These are phyloP conservation scores for Lactarius trivialis DNA, from an alignment of 768 basidiomycete species.

Conservation along the genomic window DNA sequence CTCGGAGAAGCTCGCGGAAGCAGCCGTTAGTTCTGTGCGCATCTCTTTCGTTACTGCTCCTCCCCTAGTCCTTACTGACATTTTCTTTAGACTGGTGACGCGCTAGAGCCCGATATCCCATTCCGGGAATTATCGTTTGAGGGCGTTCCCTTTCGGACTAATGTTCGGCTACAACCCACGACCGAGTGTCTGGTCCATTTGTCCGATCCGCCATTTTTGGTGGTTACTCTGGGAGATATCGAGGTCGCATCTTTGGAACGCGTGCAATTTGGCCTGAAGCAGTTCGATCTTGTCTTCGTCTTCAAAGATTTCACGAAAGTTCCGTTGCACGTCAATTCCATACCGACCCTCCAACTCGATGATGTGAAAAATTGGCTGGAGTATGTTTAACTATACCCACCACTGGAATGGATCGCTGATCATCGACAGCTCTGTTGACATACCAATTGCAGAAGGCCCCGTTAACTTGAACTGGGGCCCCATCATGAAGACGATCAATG, in stretches of 20 bases:
- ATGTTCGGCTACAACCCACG: conserved; percentile 90
- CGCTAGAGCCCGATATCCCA: conserved; percentile 90
- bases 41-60: not conserved
- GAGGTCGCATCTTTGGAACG: conserved; percentile 96
- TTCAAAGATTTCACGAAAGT: conserved; percentile 93
- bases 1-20: conserved; percentile 86
- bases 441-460: conserved; percentile 89
- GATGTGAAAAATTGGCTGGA: conserved; percentile 99
- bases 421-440: conserved; percentile 79
- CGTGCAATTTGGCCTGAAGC: conserved; percentile 92
- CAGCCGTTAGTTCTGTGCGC: conserved; percentile 67
- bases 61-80: conserved; percentile 5
- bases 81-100: conserved; percentile 58
- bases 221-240: conserved; percentile 89
- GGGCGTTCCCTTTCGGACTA: conserved; percentile 93
- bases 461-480: conserved; percentile 98
- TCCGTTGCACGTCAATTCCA: conserved; percentile 94
- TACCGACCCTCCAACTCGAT: conserved; percentile 83
- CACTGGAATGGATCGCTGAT: conserved; percentile 10
- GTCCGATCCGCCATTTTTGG: conserved; percentile 92
- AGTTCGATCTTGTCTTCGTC: conserved; percentile 96
- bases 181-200: conserved; percentile 96
- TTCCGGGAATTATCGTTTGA: conserved; percentile 96
- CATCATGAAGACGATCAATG: conserved; percentile 98
- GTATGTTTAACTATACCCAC: conserved; percentile 42